Evolutionary conservation across 495 filamentous ascomycete species (phyloP), one percentile per base, ranked within the genome.

Genomic region (Rhypophila decipiens): DNA sequence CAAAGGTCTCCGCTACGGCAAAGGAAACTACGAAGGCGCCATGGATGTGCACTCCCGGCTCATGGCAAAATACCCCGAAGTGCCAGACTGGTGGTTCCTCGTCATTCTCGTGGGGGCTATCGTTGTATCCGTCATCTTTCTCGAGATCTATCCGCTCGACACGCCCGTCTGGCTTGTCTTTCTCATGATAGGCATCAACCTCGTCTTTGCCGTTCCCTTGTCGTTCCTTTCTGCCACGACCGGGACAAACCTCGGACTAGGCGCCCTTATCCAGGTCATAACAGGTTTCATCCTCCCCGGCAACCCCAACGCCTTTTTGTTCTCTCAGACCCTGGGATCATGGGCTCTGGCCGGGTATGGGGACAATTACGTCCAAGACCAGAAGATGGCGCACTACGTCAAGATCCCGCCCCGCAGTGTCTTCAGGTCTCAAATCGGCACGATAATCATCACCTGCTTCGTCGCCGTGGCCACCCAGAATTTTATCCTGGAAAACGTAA

Each of bases 41-140:
- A 75, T 78, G 46, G 82, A 85, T 51, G 66, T 84, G 11, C 81
- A 84, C 52, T 70, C 60, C 44, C 71, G 75, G 5, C 67, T 84
- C 17, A 84, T 84, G 80, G 24, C 61, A 0, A 71, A 70, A 2
- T 85, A 79, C 60, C 68, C 71, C 47, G 64, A 74, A 5, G 79
- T 76, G 2, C 82, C 82, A 0, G 60, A 80, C 19, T 83, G 80
- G 80, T 84, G 80, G 80, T 83, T 80, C 49, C 65, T 53, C 0
- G 46, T 56, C 1, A 58, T 81, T 12, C 58, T 73, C 4, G 21
- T 79, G 2, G 43, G 59, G 21, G 77, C 78, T 61, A 58, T 77
- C 11, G 73, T 56, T 1, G 64, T 84, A 2, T 68, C 68, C 0
- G 60, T 83, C 11, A 74, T 74, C 9, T 71, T 77, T 7, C 57